Evolutionary conservation across 495 filamentous ascomycete species (phyloP).

Genomic region (Zalerion maritima): DNA sequence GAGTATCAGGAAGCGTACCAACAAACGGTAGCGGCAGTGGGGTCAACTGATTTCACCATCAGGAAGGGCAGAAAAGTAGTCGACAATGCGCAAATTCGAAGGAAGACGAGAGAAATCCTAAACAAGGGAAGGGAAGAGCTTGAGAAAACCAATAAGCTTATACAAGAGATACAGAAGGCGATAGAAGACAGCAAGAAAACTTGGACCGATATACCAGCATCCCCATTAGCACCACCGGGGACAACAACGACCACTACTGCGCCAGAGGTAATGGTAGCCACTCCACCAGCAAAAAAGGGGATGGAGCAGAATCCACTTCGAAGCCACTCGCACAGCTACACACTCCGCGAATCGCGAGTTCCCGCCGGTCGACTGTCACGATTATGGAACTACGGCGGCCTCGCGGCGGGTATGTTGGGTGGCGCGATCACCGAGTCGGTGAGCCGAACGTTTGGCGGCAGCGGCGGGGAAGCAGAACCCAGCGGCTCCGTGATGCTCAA

Average conservation of each 20-base stretch:
- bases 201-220: background rate
- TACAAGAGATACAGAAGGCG: background rate
- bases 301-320: conserved; percentile 1
- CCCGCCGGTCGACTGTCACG: conserved; percentile 76
- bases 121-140: too few relatives aligned
- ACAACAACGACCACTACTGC: conserved; percentile 5
- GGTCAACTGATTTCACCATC: too few relatives aligned
- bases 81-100: too few relatives aligned
- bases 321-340: conserved; percentile 34
- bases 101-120: too few relatives aligned
- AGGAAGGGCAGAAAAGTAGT: too few relatives aligned
- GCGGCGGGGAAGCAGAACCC: conserved; percentile 26
- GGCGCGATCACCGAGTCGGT: conserved; percentile 79
- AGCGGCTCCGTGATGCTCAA: conserved; percentile 84
- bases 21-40: too few relatives aligned
- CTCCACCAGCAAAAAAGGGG: conserved; percentile 1
- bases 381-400: conserved; percentile 85
- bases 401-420: conserved; percentile 90
- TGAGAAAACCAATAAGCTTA: too few relatives aligned
- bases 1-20: too few relatives aligned
- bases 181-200: background rate
- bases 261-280: conserved; percentile 3
- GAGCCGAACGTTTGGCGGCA: conserved; percentile 47
- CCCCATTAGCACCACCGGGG: conserved; percentile 3
- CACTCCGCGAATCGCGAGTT: conserved; percentile 78